Evolutionary conservation across 495 filamentous ascomycete genomes (phyloP).

Genomic region (Aspergillus saccharolyticus): DNA sequence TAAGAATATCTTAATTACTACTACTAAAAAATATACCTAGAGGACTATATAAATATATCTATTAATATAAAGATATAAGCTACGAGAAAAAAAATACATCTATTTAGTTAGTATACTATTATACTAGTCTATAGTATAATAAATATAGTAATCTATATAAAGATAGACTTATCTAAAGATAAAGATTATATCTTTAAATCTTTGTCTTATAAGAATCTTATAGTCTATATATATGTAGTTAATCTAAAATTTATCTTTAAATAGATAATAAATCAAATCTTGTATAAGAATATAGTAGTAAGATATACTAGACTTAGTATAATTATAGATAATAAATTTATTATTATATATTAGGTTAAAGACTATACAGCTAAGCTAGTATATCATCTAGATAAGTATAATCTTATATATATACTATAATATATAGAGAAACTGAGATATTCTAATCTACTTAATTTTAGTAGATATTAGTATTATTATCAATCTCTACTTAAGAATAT

Average conservation of each 20-base stretch:
- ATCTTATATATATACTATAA: not conserved
- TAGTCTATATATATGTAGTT: conserved; percentile 8
- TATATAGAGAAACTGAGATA: not conserved
- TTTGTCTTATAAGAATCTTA: conserved; percentile 3
- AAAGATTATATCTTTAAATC: not conserved
- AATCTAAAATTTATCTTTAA: not conserved
- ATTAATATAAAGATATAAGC: too few species aligned
- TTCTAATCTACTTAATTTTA: not conserved
- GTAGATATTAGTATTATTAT: not conserved
- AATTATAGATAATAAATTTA: conserved; percentile 1
- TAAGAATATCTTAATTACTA: too few species aligned
- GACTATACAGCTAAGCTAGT: not conserved
- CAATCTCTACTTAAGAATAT: not conserved
- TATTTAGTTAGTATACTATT: too few species aligned
- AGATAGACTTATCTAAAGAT: not conserved
- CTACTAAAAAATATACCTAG: too few species aligned
- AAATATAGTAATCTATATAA: too few species aligned
- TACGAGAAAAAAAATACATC: too few species aligned
- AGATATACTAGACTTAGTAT: not conserved
- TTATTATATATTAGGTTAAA: not conserved
- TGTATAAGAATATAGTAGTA: not conserved
- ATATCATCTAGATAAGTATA: not conserved
- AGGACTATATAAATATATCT: too few species aligned
- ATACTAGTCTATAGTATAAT: too few species aligned
- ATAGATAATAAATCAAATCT: too few species aligned